These are phyloP conservation scores for Aspergillus bridgeri DNA, from an alignment of 495 filamentous ascomycete genomes.

Conservation along the genomic window DNA sequence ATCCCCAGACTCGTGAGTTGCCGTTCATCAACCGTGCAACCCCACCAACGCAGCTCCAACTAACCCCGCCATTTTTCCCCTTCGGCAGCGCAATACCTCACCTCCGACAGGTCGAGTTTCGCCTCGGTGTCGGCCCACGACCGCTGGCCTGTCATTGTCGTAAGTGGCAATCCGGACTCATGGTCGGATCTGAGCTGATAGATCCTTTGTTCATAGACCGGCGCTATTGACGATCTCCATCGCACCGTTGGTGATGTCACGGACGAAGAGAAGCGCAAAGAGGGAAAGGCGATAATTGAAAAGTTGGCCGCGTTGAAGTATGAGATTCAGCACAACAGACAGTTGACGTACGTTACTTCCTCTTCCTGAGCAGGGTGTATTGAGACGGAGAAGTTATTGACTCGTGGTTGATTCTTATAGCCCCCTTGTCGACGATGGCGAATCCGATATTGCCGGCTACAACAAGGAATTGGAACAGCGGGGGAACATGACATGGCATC, in stretches of 20 bases:
- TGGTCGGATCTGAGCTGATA: background rate
- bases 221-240: slow-evolving; percentile 92
- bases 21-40: background rate
- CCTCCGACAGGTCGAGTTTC: slow-evolving; percentile 80
- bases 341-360: slow-evolving; percentile 61
- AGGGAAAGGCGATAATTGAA: slow-evolving; percentile 83
- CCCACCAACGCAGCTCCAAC: slow-evolving; percentile 11
- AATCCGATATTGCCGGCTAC: slow-evolving; percentile 73
- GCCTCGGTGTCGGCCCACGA: slow-evolving; percentile 77
- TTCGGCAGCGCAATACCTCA: slow-evolving; percentile 66
- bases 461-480: slow-evolving; percentile 79
- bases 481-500: slow-evolving; percentile 74
- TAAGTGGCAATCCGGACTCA: slow-evolving; percentile 34
- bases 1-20: slow-evolving; percentile 59
- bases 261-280: slow-evolving; percentile 59
- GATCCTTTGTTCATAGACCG: slow-evolving; percentile 57
- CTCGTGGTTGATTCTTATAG: slow-evolving; percentile 37
- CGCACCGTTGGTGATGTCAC: slow-evolving; percentile 56
- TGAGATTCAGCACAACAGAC: slow-evolving; percentile 86
- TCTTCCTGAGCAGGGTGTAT: background rate
- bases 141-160: slow-evolving; percentile 91
- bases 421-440: slow-evolving; percentile 77
- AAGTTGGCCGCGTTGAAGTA: slow-evolving; percentile 85
- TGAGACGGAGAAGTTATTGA: background rate
- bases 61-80: slow-evolving; percentile 13